A percentile compares a stretch with the other conserved stretches of the same genome.
Conservation (phyloP, 257 asterid genomes). For the Osmanthus fragrans region DNA sequence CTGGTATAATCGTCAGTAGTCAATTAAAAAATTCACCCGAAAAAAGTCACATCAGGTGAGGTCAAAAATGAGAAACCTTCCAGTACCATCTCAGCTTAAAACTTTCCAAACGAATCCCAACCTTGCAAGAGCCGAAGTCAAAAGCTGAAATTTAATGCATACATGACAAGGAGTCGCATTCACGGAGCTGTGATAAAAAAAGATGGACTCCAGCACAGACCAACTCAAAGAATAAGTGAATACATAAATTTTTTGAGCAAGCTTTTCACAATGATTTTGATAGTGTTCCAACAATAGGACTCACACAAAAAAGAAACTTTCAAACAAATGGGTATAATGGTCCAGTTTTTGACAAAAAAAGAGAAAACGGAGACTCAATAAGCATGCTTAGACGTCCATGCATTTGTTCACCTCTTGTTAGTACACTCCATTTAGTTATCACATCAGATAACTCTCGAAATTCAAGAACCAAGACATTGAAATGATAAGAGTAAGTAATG, state of each 20-base stretch:
- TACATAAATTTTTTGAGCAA: background rate
- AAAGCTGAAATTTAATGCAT: constrained; percentile 1
- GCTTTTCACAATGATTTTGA: background rate
- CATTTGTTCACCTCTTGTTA: background rate
- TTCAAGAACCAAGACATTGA: background rate
- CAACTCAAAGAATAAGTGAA: background rate
- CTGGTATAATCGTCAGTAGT: constrained; percentile 4
- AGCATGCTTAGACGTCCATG: background rate
- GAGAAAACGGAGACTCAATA: background rate
- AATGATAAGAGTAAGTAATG: background rate
- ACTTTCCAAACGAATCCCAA: background rate
- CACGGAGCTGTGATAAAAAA: background rate
- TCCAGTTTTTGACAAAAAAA: background rate
- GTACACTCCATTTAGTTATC: background rate
- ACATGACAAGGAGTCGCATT: background rate
- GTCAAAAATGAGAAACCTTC: background rate
- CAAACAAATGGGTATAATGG: background rate
- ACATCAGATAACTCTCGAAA: background rate
- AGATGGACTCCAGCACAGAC: background rate
- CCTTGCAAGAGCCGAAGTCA: constrained; percentile 1
- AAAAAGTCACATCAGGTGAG: background rate
- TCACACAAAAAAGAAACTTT: background rate
- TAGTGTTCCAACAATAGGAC: background rate
- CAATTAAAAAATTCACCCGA: background rate
- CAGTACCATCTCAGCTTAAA: background rate